These are phyloP conservation scores for Trichophaea hybrida DNA, from an alignment of 2,329 filamentous ascomycete genomes.

Conservation along the genomic window DNA sequence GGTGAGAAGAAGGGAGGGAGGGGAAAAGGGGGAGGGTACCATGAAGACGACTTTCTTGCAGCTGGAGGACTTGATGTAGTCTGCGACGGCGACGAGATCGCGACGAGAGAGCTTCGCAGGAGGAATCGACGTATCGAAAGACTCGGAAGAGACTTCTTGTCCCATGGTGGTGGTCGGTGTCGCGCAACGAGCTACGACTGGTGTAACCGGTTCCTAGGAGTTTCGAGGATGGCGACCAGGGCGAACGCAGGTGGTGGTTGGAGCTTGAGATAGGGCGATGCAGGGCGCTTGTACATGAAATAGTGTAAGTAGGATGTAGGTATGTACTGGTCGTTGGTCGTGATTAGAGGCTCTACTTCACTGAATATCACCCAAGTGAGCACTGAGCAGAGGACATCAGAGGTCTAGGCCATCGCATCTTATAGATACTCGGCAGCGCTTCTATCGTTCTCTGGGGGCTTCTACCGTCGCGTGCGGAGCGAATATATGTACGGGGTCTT, in stretches of 20 bases:
- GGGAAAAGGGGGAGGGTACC: slow-evolving; percentile 32
- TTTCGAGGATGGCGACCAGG: not conserved
- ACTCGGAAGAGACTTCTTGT: slow-evolving; percentile 13
- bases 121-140: slow-evolving; percentile 42
- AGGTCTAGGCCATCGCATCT: too few relatives aligned
- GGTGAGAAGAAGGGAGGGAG: not conserved
- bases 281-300: too few relatives aligned
- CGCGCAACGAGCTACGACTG: too few relatives aligned
- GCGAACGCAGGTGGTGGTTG: not conserved
- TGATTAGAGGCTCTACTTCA: not conserved
- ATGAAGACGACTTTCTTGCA: slow-evolving; percentile 66
- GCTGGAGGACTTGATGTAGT: slow-evolving; percentile 57
- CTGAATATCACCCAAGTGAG: too few relatives aligned
- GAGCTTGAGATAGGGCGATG: too few relatives aligned
- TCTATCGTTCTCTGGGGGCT: too few relatives aligned
- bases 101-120: slow-evolving; percentile 54
- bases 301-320: too few relatives aligned
- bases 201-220: not conserved
- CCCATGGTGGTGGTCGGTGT: slow-evolving; percentile 12
- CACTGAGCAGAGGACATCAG: too few relatives aligned
- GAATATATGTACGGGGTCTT: too few relatives aligned
- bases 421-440: too few relatives aligned
- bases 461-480: too few relatives aligned
- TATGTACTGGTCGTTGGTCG: too few relatives aligned
- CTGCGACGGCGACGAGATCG: slow-evolving; percentile 59